phyloP scores from a whole-genome alignment of 345 rosid genomes.

The Dipteronia sinensis region DNA sequence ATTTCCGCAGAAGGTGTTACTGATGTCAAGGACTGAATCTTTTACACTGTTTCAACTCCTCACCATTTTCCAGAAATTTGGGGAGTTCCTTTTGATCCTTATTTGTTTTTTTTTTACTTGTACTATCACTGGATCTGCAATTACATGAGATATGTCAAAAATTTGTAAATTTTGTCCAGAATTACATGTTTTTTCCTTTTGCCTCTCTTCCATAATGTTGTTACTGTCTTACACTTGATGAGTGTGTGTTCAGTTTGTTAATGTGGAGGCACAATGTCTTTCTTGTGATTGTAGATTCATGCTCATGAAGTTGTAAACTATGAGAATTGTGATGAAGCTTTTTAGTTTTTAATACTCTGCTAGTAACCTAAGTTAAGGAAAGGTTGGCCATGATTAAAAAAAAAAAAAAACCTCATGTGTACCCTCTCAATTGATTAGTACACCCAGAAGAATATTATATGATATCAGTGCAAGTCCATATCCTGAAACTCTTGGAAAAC shows the following conservation, averaged over 20 bases:
- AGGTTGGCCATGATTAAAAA: background rate
- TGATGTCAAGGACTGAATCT: conserved; percentile 78
- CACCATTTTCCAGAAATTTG: background rate
- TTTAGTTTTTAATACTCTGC: background rate
- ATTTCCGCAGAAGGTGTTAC: conserved; percentile 80
- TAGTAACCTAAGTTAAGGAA: background rate
- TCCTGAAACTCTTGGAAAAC: too few species aligned
- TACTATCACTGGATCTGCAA: conserved; percentile 1
- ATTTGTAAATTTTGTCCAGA: background rate
- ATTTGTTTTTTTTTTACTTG: background rate
- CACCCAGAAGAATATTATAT: too few species aligned
- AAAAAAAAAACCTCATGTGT: too few species aligned
- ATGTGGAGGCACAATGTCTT: background rate
- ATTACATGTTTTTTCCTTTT: background rate
- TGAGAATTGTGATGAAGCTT: background rate
- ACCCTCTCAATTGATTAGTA: too few species aligned
- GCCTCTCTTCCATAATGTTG: background rate
- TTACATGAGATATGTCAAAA: background rate
- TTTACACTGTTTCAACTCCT: background rate
- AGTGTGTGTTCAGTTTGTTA: background rate
- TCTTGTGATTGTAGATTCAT: background rate
- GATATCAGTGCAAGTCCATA: too few species aligned
- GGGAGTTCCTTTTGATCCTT: conserved; percentile 1
- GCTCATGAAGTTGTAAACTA: background rate
- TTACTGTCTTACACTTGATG: background rate